Conservation (phyloP, 2,329 filamentous ascomycete genomes). For the Parastagonospora avenae region DNA sequence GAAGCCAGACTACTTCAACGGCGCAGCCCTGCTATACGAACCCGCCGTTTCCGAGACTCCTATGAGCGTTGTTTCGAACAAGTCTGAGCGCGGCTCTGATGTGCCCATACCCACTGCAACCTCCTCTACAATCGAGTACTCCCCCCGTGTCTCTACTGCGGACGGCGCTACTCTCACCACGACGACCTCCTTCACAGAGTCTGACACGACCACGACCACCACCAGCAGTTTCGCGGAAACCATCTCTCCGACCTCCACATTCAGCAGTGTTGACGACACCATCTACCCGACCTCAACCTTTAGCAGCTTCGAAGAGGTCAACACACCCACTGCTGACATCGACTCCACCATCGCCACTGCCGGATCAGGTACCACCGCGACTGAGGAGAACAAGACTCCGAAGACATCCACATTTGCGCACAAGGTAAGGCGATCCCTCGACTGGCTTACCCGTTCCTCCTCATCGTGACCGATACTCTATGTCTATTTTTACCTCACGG, state of each 20-base stretch:
- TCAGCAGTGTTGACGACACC: conserved; percentile 19
- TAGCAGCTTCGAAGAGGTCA: conserved; percentile 18
- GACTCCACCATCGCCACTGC: not conserved
- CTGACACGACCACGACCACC: conserved; percentile 79
- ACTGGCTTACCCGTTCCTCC: conserved; percentile 10
- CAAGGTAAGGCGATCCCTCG: conserved; percentile 20
- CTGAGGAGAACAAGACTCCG: not conserved
- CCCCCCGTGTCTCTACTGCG: conserved; percentile 58
- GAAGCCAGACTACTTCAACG: not conserved
- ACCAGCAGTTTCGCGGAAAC: conserved; percentile 75
- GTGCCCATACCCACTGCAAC: conserved; percentile 5
- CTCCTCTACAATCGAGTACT: conserved; percentile 42
- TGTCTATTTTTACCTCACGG: conserved; percentile 1
- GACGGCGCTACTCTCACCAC: conserved; percentile 93
- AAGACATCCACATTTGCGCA: conserved; percentile 12
- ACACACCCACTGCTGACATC: not conserved
- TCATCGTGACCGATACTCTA: conserved; percentile 1
- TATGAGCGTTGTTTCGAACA: conserved; percentile 8
- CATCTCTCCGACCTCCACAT: conserved; percentile 8
- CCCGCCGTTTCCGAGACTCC: not conserved
- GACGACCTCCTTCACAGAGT: conserved; percentile 93
- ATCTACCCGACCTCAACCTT: conserved; percentile 9
- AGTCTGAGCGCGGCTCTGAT: conserved; percentile 18
- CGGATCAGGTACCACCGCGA: not conserved
- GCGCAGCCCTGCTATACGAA: not conserved